phyloP scores from a whole-genome alignment of 2,329 filamentous ascomycete species.

The Acephala macrosclerotiorum region DNA sequence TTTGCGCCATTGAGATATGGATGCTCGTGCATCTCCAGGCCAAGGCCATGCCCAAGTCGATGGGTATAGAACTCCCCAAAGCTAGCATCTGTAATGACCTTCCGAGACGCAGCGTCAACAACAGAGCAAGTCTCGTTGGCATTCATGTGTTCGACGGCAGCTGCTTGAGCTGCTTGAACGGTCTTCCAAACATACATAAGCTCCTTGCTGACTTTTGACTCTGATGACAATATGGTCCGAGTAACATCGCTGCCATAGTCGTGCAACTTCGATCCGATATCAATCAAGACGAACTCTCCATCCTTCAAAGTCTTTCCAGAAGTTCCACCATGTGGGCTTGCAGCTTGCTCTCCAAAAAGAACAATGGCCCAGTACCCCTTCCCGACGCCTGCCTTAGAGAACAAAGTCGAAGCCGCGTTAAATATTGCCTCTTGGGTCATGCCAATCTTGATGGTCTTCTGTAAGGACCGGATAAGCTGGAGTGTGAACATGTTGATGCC shows the following conservation, averaged over 20 bases:
- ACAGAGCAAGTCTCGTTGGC: conserved; percentile 61
- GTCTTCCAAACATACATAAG: conserved; percentile 63
- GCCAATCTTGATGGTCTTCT: conserved; percentile 57
- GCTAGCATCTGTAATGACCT: conserved; percentile 52
- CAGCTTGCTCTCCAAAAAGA: conserved; percentile 58
- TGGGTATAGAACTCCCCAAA: conserved; percentile 67
- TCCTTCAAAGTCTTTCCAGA: conserved; percentile 55
- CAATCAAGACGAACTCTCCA: conserved; percentile 66
- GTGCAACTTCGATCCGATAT: conserved; percentile 63
- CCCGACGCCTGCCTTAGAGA: conserved; percentile 57
- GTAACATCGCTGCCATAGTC: conserved; percentile 70
- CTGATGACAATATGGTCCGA: conserved; percentile 56
- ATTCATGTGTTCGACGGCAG: conserved; percentile 58
- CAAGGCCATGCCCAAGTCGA: conserved; percentile 67
- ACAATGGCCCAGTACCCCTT: conserved; percentile 68
- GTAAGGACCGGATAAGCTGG: conserved; percentile 63
- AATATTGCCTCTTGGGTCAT: conserved; percentile 64
- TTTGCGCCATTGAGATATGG: conserved; percentile 71
- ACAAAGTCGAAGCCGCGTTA: conserved; percentile 58
- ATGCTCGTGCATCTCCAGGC: conserved; percentile 70
- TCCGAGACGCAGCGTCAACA: conserved; percentile 65
- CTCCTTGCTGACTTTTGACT: conserved; percentile 30
- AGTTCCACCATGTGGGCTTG: conserved; percentile 48
- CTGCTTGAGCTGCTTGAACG: conserved; percentile 64
- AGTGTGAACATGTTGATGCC: conserved; percentile 70